Base-by-base conservation (phyloP, 768 basidiomycete genomes). In the Ramaria sp. region DNA sequence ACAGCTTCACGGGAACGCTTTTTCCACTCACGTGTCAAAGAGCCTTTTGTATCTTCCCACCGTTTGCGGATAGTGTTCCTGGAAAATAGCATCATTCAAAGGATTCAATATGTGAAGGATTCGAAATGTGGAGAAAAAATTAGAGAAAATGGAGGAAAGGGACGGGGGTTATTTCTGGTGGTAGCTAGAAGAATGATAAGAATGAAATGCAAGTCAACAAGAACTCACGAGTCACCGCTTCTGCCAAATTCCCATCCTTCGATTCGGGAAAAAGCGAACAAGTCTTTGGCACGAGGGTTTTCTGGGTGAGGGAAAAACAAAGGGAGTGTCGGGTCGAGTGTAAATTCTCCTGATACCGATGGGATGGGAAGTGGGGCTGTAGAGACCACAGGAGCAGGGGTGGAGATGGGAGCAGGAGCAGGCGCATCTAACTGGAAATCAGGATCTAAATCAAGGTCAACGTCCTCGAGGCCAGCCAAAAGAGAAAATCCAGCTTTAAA, bases 21-120 rank as follows among this genome's bases (percentile, higher is more conserved):
- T 69, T 87, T 88, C 88, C 88, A 90, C 48, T 79, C 84, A 57
- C 67, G 71, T 51, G 88, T 90, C 65, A 90, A 65, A 51, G 80
- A 78, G 0, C 71, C 74, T 61, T 82, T 84, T 44, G 71, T 68
- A n/a, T 70, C 76, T 61, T 90, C 88, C 87, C 89, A 90, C 50
- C 72, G 67, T 58, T 73, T 73, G 48, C 76, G 72, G 34, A 88
- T 84, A 61, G 81, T 79, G n/a, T 79, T 78, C 37, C 62, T 62
- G 27, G 2, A 28, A 48, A 38, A n/a, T 41, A 2, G 42, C 7
- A 10, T 20, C 56, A 27, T 12, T 20, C 16, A 28, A 10, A 25
- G 18, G 12, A 24, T 16, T 16, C 22, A 12, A n/a, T 15, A 5
- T 41, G 39, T 37, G 16, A 18, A n/a, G 39, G 8, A 41, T 16